A percentile compares a stretch with the other conserved stretches of the same genome.
Conservation (phyloP, 352 stramenopile genomes). For the Phytophthora melonis region DNA sequence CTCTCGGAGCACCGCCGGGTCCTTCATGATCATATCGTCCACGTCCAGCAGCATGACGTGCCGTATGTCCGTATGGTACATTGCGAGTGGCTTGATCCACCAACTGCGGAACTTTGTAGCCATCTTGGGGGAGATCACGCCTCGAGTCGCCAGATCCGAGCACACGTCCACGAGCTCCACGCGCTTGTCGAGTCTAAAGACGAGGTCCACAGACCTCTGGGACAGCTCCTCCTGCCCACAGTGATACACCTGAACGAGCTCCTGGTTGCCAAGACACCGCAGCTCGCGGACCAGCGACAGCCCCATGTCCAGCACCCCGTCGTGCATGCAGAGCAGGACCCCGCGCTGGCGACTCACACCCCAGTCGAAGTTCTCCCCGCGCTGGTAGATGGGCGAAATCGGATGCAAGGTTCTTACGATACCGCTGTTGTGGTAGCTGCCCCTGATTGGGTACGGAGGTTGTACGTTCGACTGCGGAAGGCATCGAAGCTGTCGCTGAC, state of each 20-base stretch:
- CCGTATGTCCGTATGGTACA: slow-evolving; percentile 47
- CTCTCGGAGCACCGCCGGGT: slow-evolving; percentile 49
- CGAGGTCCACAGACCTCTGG: slow-evolving; percentile 16
- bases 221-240: slow-evolving; percentile 57
- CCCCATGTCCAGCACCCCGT: slow-evolving; percentile 48
- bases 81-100: slow-evolving; percentile 61
- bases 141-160: slow-evolving; percentile 30
- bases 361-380: slow-evolving; percentile 27
- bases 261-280: slow-evolving; percentile 29
- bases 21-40: slow-evolving; percentile 57
- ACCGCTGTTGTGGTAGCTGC: neutral
- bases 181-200: slow-evolving; percentile 37
- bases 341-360: slow-evolving; percentile 21
- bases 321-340: slow-evolving; percentile 44
- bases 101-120: slow-evolving; percentile 39
- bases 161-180: slow-evolving; percentile 52
- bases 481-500: slow-evolving; percentile 37
- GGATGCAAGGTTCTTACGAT: slow-evolving; percentile 4
- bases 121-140: slow-evolving; percentile 18
- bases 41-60: slow-evolving; percentile 59
- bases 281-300: slow-evolving; percentile 47
- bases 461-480: slow-evolving; percentile 26
- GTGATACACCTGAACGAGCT: slow-evolving; percentile 38
- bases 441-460: neutral
- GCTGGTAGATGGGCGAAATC: slow-evolving; percentile 22